These are phyloP conservation scores for Penstemon newberryi DNA, from an alignment of 257 asterid species.

Conservation along the genomic window DNA sequence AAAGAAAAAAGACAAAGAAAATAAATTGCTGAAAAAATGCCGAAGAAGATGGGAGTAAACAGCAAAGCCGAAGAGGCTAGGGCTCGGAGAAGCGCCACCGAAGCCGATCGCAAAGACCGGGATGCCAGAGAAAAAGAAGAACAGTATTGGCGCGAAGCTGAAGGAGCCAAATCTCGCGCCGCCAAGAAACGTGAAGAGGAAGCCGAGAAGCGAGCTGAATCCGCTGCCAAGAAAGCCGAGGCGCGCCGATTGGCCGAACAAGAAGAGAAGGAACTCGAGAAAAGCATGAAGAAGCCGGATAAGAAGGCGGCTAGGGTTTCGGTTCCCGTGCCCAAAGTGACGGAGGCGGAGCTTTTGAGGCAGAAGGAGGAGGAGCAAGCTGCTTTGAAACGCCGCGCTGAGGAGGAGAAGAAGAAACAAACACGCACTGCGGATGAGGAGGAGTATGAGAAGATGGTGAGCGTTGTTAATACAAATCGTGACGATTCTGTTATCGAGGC, in stretches of 20 bases:
- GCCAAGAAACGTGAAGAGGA: slow-evolving; percentile 96
- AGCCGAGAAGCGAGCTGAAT: slow-evolving; percentile 82
- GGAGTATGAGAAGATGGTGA: slow-evolving; percentile 77
- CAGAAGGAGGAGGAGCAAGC: slow-evolving; percentile 82
- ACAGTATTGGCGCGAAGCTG: slow-evolving; percentile 92
- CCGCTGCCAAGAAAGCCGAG: slow-evolving; percentile 82
- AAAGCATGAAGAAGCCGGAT: slow-evolving; percentile 68
- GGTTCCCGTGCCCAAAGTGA: slow-evolving; percentile 79
- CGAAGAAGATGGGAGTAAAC: slow-evolving; percentile 93
- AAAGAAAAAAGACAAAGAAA: too few species aligned
- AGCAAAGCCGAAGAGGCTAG: slow-evolving; percentile 93
- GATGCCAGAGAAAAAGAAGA: slow-evolving; percentile 81
- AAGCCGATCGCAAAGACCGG: slow-evolving; percentile 81
- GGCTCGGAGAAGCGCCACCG: slow-evolving; percentile 71
- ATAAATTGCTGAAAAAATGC: slow-evolving; percentile 47
- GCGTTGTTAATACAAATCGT: slow-evolving; percentile 66
- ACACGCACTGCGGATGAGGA: slow-evolving; percentile 78
- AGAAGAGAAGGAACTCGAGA: slow-evolving; percentile 82
- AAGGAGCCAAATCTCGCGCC: slow-evolving; percentile 84
- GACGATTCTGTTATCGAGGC: slow-evolving; percentile 86
- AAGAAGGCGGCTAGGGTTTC: slow-evolving; percentile 82
- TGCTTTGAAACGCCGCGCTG: slow-evolving; percentile 57
- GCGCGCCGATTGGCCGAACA: slow-evolving; percentile 82
- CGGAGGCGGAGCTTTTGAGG: slow-evolving; percentile 71
- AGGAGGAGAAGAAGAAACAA: slow-evolving; percentile 78